Evolutionary conservation across 768 basidiomycete species (phyloP).

Genomic region (Rhodocollybia butyracea): DNA sequence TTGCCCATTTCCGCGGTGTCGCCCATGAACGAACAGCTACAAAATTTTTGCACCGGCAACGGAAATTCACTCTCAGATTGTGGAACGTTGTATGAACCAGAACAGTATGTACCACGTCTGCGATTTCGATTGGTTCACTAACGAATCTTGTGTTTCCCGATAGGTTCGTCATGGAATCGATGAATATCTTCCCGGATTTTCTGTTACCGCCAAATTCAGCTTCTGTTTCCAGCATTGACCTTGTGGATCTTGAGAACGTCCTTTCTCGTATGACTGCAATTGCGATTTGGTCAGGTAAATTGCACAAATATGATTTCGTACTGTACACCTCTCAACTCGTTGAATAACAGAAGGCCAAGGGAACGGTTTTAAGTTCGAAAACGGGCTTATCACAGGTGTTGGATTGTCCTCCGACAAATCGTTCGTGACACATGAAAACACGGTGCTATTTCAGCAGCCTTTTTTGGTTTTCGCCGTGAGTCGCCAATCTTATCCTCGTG

Average conservation of each 20-base stretch:
- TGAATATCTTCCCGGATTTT: constrained; percentile 2
- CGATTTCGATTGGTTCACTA: neutral
- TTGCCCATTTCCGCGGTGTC: neutral
- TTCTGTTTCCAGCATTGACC: neutral
- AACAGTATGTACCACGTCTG: neutral
- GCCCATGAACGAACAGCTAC: neutral
- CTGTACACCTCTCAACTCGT: neutral
- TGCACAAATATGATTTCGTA: neutral
- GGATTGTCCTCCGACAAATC: neutral
- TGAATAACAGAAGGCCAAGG: neutral
- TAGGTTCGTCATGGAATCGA: neutral
- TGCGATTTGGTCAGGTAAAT: neutral
- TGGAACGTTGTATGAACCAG: neutral
- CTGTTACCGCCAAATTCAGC: neutral
- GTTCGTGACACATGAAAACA: neutral
- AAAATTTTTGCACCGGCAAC: neutral
- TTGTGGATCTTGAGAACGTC: constrained; percentile 1
- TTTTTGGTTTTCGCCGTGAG: neutral
- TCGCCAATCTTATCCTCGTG: neutral
- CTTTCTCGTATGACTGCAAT: constrained; percentile 7
- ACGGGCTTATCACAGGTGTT: neutral
- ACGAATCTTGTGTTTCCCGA: neutral
- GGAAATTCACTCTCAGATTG: neutral
- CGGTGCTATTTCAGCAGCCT: neutral
- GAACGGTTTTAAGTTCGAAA: neutral